Percentiles rank a stretch among this genome's conserved stretches.
Evolutionary conservation across 2,329 filamentous ascomycete genomes (phyloP).

Genomic region (Aspergillus sclerotialis): DNA sequence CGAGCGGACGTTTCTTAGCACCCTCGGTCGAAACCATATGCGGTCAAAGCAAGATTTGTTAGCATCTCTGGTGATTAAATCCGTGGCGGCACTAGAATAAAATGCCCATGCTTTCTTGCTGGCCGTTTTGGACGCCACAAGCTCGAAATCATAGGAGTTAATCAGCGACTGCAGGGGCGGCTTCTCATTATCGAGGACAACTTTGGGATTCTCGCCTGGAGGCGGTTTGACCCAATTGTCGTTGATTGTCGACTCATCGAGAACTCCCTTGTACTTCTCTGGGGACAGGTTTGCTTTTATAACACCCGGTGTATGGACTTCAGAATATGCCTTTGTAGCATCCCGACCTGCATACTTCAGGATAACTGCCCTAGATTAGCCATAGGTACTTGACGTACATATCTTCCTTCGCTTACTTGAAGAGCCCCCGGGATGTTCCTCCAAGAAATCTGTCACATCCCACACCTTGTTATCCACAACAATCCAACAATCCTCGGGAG

Average conservation of each 20-base stretch:
- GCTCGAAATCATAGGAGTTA: constrained; percentile 55
- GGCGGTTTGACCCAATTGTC: constrained; percentile 42
- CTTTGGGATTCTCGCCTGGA: constrained; percentile 21
- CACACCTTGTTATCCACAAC: constrained; percentile 62
- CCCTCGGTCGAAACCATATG: constrained; percentile 54
- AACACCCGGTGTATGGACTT: constrained; percentile 42
- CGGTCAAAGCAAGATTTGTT: constrained; percentile 51
- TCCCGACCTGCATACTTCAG: constrained; percentile 40
- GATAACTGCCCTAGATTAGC: constrained; percentile 28
- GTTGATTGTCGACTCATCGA: constrained; percentile 44
- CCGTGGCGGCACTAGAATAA: constrained; percentile 60
- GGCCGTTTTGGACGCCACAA: constrained; percentile 49
- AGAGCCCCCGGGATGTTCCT: constrained; percentile 56
- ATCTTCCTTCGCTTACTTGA: constrained; percentile 42
- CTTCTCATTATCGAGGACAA: constrained; percentile 30
- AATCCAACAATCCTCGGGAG: constrained; percentile 54
- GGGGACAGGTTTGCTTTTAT: constrained; percentile 36
- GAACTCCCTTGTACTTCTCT: constrained; percentile 43
- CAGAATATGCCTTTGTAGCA: constrained; percentile 39
- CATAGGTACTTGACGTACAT: neutral
- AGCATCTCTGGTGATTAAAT: constrained; percentile 48
- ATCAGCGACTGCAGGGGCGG: constrained; percentile 50
- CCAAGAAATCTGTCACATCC: constrained; percentile 60
- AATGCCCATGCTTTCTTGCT: constrained; percentile 63
- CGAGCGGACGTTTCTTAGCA: constrained; percentile 49